phyloP scores from a whole-genome alignment of 2,329 filamentous ascomycete genomes.

The Phyllosticta citribraziliensis region DNA sequence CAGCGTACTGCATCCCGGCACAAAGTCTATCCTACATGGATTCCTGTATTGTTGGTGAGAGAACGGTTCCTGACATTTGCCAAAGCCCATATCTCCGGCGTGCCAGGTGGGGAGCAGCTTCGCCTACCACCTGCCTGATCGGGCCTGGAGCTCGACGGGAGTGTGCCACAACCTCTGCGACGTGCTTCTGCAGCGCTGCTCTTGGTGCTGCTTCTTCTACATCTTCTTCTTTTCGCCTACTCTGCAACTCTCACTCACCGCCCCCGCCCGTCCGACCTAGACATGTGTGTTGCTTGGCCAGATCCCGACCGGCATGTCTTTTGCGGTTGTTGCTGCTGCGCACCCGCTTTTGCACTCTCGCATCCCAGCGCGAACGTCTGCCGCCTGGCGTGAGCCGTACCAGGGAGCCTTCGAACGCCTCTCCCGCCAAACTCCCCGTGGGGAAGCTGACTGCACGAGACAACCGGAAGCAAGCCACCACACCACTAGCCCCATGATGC shows the following conservation, averaged over 20 bases:
- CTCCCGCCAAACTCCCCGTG: background rate
- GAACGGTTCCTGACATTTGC: background rate
- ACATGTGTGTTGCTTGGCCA: background rate
- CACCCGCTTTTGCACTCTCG: background rate
- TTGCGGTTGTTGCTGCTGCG: background rate
- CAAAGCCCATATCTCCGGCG: background rate
- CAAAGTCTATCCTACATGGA: background rate
- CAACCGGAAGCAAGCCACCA: background rate
- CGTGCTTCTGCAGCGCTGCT: background rate
- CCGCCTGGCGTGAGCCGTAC: background rate
- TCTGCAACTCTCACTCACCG: background rate
- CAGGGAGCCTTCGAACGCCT: background rate
- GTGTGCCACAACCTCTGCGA: background rate
- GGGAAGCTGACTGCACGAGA: background rate
- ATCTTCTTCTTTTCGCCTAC: background rate
- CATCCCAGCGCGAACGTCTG: background rate
- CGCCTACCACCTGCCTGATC: background rate
- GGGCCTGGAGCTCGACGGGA: background rate
- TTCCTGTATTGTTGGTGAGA: background rate
- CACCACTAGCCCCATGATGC: background rate
- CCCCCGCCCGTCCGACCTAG: background rate
- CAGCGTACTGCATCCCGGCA: background rate
- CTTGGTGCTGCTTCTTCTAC: background rate
- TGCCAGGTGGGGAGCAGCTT: background rate
- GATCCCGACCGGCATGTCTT: background rate